Evolutionary conservation across 805 yeast species (phyloP), one percentile per base, ranked within the genome.

Genomic region (Teunomyces pallodes): DNA sequence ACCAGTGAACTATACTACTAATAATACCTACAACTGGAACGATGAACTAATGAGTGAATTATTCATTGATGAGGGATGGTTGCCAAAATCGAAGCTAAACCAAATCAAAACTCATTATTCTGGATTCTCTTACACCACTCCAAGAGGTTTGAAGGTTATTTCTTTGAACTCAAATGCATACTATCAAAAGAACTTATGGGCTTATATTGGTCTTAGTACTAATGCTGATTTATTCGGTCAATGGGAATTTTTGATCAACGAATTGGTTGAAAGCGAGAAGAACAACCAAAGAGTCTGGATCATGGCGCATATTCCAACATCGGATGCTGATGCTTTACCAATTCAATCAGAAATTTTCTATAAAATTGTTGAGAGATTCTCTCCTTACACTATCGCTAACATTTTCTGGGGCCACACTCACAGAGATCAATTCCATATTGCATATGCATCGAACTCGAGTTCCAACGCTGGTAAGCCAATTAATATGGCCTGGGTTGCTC

Each of bases 321-420:
- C 77, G n/a, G 74, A 68, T 52, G 42, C 40, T 29, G 87, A 83
- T 54, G 76, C 84, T 13, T 65, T 85, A 42, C 90, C 90, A 9
- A 69, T 82, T 35, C 84, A 80, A 46, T 76, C 87, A 24, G 72
- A 77, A 46, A 67, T 81, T 29, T 79, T 83, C 52, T 68, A 75
- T 29, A 78, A 79, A 52, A 79, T 84, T 35, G 73, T 85, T 20
- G 83, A 81, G 57, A 75, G 90, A 62, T 85, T 84, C 62, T 79
- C 86, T 29, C 88, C 87, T 14, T 75, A 76, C 57, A 82, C 86
- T 9, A 81, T 85, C 61, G 86, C 89, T 7, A 85, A 79, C 41
- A 70, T 83, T 28, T 85, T 85, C 70, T 83, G 77, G 60, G 91
- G 90, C 24, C 88, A 84, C 58, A 82, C 87, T 4, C 90, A 85